These are phyloP conservation scores for Tylopilus sp. DNA, from an alignment of 768 basidiomycete genomes.

Conservation along the genomic window DNA sequence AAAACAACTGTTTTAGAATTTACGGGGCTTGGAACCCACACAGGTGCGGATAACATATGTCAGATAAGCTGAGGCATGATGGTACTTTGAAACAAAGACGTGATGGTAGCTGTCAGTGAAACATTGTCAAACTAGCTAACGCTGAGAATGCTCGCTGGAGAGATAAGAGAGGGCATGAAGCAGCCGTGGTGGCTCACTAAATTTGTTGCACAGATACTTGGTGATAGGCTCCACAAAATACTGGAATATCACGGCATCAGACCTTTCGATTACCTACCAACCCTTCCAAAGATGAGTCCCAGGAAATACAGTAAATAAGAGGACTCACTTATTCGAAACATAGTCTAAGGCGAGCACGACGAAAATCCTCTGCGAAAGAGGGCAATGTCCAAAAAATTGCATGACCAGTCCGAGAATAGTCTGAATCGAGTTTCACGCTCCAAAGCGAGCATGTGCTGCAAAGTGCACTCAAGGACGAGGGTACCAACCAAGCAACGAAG, in stretches of 20 bases:
- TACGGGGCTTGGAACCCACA: too few relatives aligned
- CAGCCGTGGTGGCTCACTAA: too few relatives aligned
- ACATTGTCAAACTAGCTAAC: too few relatives aligned
- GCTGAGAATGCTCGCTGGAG: too few relatives aligned
- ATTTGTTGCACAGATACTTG: too few relatives aligned
- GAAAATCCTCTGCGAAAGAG: background rate
- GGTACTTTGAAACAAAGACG: too few relatives aligned
- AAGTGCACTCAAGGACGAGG: constrained; percentile 30
- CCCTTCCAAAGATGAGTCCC: background rate
- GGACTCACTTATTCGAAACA: background rate
- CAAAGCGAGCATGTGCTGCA: constrained; percentile 18
- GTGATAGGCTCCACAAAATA: background rate
- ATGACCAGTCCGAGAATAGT: constrained; percentile 11
- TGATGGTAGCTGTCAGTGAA: too few relatives aligned
- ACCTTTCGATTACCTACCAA: too few relatives aligned
- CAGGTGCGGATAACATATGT: too few relatives aligned
- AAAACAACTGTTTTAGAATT: too few relatives aligned
- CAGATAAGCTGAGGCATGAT: too few relatives aligned
- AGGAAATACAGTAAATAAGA: background rate
- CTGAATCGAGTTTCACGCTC: constrained; percentile 33
- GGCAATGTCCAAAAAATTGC: background rate
- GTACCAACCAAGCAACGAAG: background rate
- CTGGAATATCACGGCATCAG: background rate
- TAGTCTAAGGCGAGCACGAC: background rate
- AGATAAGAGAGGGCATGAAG: too few relatives aligned